Evolutionary conservation across 208 protist species (phyloP).

Genomic region (Acanthamoeba royreba): DNA sequence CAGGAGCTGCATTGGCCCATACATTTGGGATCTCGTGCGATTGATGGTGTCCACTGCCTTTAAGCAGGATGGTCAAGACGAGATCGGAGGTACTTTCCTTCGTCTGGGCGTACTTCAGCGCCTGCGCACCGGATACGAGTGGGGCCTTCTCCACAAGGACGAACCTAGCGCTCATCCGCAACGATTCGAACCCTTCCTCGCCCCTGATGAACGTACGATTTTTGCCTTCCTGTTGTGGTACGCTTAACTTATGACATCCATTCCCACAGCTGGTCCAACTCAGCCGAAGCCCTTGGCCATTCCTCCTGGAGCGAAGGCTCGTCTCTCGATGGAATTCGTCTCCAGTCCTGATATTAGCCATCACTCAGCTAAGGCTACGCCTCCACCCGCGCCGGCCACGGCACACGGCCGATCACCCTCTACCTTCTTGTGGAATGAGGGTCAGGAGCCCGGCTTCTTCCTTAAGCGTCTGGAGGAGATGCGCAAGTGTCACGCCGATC

Average conservation of each 20-base stretch:
- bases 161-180: background rate
- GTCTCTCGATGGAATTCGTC: background rate
- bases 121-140: background rate
- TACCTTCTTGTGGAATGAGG: background rate
- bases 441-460: background rate
- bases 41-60: slow-evolving; percentile 6
- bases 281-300: background rate
- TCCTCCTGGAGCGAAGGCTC: background rate
- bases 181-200: background rate
- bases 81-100: slow-evolving; percentile 16
- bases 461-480: background rate
- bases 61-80: background rate
- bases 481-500: background rate
- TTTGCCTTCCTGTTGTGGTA: background rate
- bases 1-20: background rate
- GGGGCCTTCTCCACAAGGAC: slow-evolving; percentile 10
- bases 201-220: background rate
- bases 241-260: background rate
- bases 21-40: slow-evolving; percentile 6
- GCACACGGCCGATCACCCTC: background rate
- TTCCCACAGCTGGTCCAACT: background rate
- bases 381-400: background rate
- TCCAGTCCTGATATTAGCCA: background rate
- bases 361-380: background rate
- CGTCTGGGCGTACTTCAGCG: background rate